Percentiles rank a stretch among this genome's conserved stretches.
phyloP scores from a whole-genome alignment of 2,329 filamentous ascomycete species.

The Venturia aucupariae region DNA sequence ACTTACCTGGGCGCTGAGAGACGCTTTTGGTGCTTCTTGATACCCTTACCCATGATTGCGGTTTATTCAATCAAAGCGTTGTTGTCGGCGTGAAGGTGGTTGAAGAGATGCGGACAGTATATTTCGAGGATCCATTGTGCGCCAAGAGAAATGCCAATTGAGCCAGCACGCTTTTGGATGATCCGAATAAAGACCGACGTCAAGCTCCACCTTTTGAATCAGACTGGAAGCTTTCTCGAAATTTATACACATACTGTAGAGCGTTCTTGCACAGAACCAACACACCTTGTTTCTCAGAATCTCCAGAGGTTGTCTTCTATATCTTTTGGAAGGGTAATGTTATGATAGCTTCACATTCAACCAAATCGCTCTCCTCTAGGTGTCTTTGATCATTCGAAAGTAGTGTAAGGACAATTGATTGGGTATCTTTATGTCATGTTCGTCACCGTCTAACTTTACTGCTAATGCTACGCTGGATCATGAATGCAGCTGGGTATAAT shows the following conservation, averaged over 20 bases:
- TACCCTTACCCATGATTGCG: conserved; percentile 57
- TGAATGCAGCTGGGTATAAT: background rate
- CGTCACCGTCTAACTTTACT: background rate
- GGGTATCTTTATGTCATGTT: background rate
- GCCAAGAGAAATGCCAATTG: background rate
- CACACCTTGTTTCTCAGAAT: too few species aligned
- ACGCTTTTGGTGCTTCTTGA: conserved; percentile 99
- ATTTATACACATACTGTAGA: too few species aligned
- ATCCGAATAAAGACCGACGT: background rate
- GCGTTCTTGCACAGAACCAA: background rate
- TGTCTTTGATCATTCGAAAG: too few species aligned
- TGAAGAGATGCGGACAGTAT: background rate
- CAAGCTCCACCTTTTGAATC: background rate
- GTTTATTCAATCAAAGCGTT: background rate
- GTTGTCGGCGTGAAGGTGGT: background rate
- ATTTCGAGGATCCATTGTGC: background rate
- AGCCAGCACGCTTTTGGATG: background rate
- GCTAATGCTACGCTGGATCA: background rate
- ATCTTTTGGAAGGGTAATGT: too few species aligned
- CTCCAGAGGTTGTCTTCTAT: too few species aligned
- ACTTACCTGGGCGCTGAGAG: conserved; percentile 91
- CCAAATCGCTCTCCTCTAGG: background rate
- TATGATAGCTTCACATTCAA: too few species aligned
- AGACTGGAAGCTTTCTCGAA: too few species aligned
- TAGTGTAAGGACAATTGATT: background rate